Percentiles rank a stretch among this genome's conserved stretches.
phyloP scores from a whole-genome alignment of 2,329 filamentous ascomycete genomes.

The Nigrospora osmanthi region DNA sequence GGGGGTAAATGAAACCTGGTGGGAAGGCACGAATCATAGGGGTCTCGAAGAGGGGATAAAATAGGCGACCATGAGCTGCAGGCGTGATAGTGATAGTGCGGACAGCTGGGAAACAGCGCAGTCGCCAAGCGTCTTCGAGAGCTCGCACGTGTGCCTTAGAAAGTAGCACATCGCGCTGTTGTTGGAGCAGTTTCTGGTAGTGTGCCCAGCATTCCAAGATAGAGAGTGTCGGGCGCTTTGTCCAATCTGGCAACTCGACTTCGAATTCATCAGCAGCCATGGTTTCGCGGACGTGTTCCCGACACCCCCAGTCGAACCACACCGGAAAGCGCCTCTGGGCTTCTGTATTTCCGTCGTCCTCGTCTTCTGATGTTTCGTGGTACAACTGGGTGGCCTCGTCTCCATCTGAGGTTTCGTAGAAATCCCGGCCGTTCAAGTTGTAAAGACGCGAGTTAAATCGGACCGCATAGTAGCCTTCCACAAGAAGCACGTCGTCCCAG shows the following conservation, averaged over 20 bases:
- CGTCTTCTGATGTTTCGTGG: not conserved
- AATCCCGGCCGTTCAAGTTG: not conserved
- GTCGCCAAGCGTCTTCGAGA: constrained; percentile 18
- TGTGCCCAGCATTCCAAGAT: constrained; percentile 10
- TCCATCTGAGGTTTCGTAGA: too few species aligned
- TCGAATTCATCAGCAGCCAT: not conserved
- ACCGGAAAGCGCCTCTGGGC: not conserved
- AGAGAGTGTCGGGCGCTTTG: not conserved
- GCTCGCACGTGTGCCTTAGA: constrained; percentile 18
- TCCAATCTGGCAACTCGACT: not conserved
- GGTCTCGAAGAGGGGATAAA: constrained; percentile 28
- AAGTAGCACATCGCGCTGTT: constrained; percentile 21
- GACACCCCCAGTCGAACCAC: not conserved
- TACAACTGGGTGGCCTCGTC: too few species aligned
- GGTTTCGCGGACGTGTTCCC: not conserved
- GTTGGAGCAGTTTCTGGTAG: constrained; percentile 22
- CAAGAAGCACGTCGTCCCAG: constrained; percentile 23
- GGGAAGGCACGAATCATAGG: constrained; percentile 33
- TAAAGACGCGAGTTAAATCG: not conserved
- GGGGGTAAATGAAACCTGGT: constrained; percentile 27
- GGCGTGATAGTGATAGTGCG: constrained; percentile 28
- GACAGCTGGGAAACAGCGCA: constrained; percentile 25
- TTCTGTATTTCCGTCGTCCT: not conserved
- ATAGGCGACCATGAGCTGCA: constrained; percentile 26
- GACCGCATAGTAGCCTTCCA: not conserved